Conservation (phyloP, 2,329 filamentous ascomycete species). For the Paraphaeosphaeria sporulosa region DNA sequence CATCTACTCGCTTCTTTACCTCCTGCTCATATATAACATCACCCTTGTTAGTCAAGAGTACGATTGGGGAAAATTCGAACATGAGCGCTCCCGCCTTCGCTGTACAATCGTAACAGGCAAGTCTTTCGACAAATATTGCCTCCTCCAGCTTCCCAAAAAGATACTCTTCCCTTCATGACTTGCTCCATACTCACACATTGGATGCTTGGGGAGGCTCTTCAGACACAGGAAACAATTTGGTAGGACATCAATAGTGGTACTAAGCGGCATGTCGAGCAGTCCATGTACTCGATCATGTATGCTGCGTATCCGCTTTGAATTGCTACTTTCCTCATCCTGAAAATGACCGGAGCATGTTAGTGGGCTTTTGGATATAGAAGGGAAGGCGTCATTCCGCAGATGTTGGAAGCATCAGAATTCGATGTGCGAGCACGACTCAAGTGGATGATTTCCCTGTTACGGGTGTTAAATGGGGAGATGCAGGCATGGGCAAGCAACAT, state of each 20-base stretch:
- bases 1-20: slow-evolving; percentile 40
- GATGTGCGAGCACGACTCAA: slow-evolving; percentile 37
- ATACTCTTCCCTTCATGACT: slow-evolving; percentile 40
- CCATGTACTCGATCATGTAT: slow-evolving; percentile 34
- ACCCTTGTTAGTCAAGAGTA: slow-evolving; percentile 36
- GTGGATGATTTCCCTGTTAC: slow-evolving; percentile 36
- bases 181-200: slow-evolving; percentile 41
- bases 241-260: slow-evolving; percentile 18
- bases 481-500: slow-evolving; percentile 30
- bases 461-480: slow-evolving; percentile 37
- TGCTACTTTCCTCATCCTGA: slow-evolving; percentile 35
- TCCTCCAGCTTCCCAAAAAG: slow-evolving; percentile 41
- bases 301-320: slow-evolving; percentile 37
- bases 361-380: slow-evolving; percentile 41
- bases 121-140: slow-evolving; percentile 37
- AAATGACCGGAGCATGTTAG: slow-evolving; percentile 42
- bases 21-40: slow-evolving; percentile 43
- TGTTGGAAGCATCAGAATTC: slow-evolving; percentile 43
- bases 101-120: slow-evolving; percentile 39
- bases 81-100: slow-evolving; percentile 30
- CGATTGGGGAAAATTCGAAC: slow-evolving; percentile 41
- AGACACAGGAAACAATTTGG: slow-evolving; percentile 38
- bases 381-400: slow-evolving; percentile 44
- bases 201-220: slow-evolving; percentile 42
- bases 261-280: slow-evolving; percentile 27